Conservation (phyloP, 441 rosid species). For the Sinapis alba region DNA sequence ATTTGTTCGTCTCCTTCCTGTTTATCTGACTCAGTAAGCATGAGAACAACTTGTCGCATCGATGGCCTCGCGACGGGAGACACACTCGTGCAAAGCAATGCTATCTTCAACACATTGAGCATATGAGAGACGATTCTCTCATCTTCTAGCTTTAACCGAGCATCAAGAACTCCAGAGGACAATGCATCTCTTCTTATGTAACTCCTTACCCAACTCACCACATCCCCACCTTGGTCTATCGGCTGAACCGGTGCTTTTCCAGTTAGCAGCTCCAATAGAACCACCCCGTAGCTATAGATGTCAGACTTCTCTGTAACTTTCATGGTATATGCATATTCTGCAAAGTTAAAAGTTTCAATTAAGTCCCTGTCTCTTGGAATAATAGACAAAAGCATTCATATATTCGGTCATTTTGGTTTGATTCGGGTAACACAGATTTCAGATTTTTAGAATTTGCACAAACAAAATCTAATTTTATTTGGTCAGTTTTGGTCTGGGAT, state of each 20-base stretch:
- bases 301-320: slow-evolving; percentile 84
- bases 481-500: background rate
- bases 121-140: slow-evolving; percentile 59
- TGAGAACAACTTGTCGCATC: slow-evolving; percentile 82
- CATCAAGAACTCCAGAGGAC: slow-evolving; percentile 63
- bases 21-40: slow-evolving; percentile 70
- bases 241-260: slow-evolving; percentile 88
- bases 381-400: background rate
- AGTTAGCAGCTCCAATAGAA: slow-evolving; percentile 68
- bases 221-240: slow-evolving; percentile 87
- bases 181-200: slow-evolving; percentile 56
- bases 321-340: slow-evolving; percentile 98
- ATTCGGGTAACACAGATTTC: background rate
- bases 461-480: background rate
- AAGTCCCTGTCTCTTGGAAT: background rate
- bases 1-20: slow-evolving; percentile 40
- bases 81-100: slow-evolving; percentile 71
- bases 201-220: slow-evolving; percentile 78
- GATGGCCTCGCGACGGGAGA: slow-evolving; percentile 80
- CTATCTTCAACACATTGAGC: slow-evolving; percentile 74
- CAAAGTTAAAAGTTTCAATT: background rate
- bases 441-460: background rate
- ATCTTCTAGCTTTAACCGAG: slow-evolving; percentile 58
- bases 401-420: background rate
- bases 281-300: slow-evolving; percentile 83